These are phyloP conservation scores for Brassica cretica DNA, from an alignment of 345 rosid species.

Conservation along the genomic window DNA sequence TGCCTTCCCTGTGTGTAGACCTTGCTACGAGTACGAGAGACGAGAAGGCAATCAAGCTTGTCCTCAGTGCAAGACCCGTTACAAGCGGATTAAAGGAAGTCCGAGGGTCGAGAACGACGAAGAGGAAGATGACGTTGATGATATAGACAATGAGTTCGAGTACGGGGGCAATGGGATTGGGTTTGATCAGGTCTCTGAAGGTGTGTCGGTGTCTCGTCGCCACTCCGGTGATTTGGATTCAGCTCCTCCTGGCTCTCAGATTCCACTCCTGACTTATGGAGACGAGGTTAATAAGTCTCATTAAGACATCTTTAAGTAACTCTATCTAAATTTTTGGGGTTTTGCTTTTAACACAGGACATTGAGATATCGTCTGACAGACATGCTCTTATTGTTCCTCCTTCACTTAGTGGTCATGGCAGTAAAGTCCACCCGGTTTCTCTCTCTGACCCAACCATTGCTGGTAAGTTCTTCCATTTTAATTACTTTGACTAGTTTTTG, in stretches of 20 bases:
- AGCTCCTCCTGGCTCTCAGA: conserved; percentile 69
- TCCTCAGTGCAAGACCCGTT: conserved; percentile 97
- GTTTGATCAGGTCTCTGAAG: conserved; percentile 66
- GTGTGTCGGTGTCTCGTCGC: conserved; percentile 56
- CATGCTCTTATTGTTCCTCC: conserved; percentile 97
- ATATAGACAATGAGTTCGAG: conserved; percentile 90
- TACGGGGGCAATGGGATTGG: conserved; percentile 55
- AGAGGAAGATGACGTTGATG: conserved; percentile 95
- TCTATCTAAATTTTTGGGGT: neutral
- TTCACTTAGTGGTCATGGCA: conserved; percentile 64
- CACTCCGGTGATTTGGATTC: conserved; percentile 74
- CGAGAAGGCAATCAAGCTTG: conserved; percentile 96
- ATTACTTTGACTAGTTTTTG: too few species aligned
- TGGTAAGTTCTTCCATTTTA: conserved; percentile 41
- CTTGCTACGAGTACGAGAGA: conserved; percentile 96
- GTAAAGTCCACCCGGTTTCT: conserved; percentile 75
- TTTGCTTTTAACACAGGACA: conserved; percentile 47
- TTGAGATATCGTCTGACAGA: conserved; percentile 80
- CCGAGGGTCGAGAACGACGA: conserved; percentile 99
- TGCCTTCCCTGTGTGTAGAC: conserved; percentile 96
- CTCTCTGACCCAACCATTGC: conserved; percentile 65
- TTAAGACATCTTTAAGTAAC: neutral
- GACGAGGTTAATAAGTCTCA: conserved; percentile 61
- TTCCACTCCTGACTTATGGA: conserved; percentile 88
- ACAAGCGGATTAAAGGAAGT: conserved; percentile 92